Evolutionary conservation across 768 basidiomycete species (phyloP).

Genomic region (Tricholomella constricta): DNA sequence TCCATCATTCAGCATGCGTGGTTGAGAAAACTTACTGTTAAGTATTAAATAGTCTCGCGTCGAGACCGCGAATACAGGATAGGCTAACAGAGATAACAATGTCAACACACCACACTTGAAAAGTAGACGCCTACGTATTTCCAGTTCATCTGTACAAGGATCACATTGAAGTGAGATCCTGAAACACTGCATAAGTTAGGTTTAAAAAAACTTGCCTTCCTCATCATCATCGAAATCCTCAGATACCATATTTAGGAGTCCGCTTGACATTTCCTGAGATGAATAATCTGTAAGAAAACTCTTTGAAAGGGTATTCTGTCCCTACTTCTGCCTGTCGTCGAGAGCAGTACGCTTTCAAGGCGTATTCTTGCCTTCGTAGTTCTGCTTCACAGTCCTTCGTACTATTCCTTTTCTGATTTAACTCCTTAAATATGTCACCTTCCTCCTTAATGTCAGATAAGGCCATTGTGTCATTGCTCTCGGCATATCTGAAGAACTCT

Average conservation of each 20-base stretch:
- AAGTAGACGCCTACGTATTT: background rate
- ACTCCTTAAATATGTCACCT: background rate
- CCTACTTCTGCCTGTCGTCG: background rate
- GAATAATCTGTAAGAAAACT: background rate
- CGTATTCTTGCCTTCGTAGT: background rate
- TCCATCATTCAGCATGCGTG: background rate
- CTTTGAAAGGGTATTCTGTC: background rate
- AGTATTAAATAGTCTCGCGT: background rate
- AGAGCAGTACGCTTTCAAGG: conserved; percentile 2
- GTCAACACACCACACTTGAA: too few relatives aligned
- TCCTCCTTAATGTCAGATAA: too few relatives aligned
- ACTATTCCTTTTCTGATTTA: background rate
- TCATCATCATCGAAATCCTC: too few relatives aligned
- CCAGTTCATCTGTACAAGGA: background rate
- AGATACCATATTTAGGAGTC: background rate
- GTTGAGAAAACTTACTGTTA: background rate
- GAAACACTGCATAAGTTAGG: too few relatives aligned
- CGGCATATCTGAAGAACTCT: background rate
- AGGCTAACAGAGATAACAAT: background rate
- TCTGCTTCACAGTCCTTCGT: background rate
- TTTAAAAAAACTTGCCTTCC: too few relatives aligned
- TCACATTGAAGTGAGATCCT: too few relatives aligned
- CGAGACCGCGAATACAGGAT: conserved; percentile 3
- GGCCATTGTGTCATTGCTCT: background rate
- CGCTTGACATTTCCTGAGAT: background rate